These are phyloP conservation scores for Hypomontagnella submonticulosa DNA, from an alignment of 495 filamentous ascomycete genomes.

Conservation along the genomic window DNA sequence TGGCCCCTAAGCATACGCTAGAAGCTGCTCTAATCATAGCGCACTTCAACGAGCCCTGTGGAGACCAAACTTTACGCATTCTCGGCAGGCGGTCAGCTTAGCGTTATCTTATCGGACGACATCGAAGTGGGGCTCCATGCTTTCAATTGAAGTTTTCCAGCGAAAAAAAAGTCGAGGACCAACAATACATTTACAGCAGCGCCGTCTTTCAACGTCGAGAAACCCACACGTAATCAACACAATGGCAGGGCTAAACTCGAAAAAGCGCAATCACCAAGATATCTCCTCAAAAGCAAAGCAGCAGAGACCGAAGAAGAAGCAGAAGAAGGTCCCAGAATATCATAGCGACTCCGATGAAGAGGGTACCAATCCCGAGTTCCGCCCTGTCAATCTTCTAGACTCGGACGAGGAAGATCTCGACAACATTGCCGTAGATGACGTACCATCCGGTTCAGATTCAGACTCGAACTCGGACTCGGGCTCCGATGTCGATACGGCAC, in stretches of 20 bases:
- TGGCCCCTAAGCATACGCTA: no score
- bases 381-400: constrained; percentile 73
- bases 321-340: constrained; percentile 75
- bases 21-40: neutral
- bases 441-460: constrained; percentile 52
- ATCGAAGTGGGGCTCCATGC: constrained; percentile 18
- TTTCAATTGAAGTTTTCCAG: constrained; percentile 36
- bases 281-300: constrained; percentile 66
- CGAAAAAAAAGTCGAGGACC: constrained; percentile 28
- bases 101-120: constrained; percentile 31
- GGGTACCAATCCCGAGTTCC: constrained; percentile 64
- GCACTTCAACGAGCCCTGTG: neutral
- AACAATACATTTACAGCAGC: neutral
- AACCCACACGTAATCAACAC: constrained; percentile 8
- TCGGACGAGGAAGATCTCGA: constrained; percentile 71
- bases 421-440: constrained; percentile 58
- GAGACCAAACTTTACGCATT: neutral
- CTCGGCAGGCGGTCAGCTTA: constrained; percentile 15
- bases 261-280: constrained; percentile 48
- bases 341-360: constrained; percentile 73
- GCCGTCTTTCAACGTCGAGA: neutral
- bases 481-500: constrained; percentile 46
- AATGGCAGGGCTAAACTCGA: constrained; percentile 30
- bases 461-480: constrained; percentile 51
- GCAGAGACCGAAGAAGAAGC: constrained; percentile 71